Base-by-base conservation (phyloP, 2,329 filamentous ascomycete species). In the Fusarium piperis region DNA sequence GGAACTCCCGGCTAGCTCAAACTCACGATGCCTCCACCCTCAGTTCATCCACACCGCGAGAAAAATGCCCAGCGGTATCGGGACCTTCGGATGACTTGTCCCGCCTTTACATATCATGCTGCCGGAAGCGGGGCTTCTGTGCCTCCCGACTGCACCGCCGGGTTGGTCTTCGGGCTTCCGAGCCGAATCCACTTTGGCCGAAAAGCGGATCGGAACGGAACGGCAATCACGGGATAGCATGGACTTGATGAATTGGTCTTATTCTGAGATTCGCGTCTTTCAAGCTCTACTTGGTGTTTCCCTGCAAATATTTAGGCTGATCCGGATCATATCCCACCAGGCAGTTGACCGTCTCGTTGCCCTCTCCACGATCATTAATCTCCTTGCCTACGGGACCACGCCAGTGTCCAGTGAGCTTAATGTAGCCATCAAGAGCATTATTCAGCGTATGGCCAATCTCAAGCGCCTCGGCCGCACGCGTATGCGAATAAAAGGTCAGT, bases 251-350 rank as follows among this genome's bases (percentile, higher is more conserved):
- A 28, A 48, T 30, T 48, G 6, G 6, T 30, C 26, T 18, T 38
- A 15, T 56, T 56, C 5, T 11, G 26, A 11, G 53, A 9, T 13
- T 18, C 16, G 16, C 12, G 18, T 6, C 23, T 30, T 15, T 35
- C 12, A 11, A 8, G 3, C 15, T 59, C 44, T 55, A 68, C 18
- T 16, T 28, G 13, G 44, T 6, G 15, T 60, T 69, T 0, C 12
- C 30, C 16, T 72, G 67, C 6, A 73, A 11, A 6, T 72, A 61
- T 12, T 55, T 58, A 0, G 74, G 74, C 33, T 74, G 64, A 1
- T 76, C 74, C 4, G 74, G 74, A 6, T 75, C 74, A 18, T 59
- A 74, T 3, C 71, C 74, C 1, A 75, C 71, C 18, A 75, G 63
- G 15, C 74, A 75, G 26, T 75, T 75, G 0, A 75, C 73, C 1